Percentiles rank a stretch among this genome's conserved stretches.
phyloP scores from a whole-genome alignment of 345 rosid genomes.

The Raphanus raphanistrum region DNA sequence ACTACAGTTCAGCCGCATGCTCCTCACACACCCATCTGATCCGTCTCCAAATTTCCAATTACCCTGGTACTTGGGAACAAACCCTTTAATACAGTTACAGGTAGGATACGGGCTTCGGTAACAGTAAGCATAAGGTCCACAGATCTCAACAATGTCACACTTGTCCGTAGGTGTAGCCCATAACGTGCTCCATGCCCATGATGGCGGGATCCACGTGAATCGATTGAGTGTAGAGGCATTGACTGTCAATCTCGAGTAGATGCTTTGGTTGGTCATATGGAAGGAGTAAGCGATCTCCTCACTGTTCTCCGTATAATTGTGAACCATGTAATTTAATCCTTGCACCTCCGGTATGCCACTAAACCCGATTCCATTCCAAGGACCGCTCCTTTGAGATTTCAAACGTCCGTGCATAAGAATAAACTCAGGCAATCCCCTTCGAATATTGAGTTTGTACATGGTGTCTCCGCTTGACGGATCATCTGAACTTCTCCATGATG shows the following conservation, averaged over 20 bases:
- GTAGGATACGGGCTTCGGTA: neutral
- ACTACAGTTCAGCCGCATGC: neutral
- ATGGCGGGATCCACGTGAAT: neutral
- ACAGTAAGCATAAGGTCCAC: neutral
- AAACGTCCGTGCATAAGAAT: too few species aligned
- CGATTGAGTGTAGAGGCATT: neutral
- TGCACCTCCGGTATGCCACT: neutral
- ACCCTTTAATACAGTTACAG: neutral
- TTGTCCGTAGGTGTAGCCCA: too few species aligned
- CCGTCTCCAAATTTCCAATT: neutral
- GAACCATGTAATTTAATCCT: neutral
- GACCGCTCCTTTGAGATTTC: neutral
- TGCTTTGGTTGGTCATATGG: neutral
- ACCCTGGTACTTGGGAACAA: neutral
- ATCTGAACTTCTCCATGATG: neutral
- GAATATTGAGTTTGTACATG: neutral
- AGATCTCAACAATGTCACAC: too few species aligned
- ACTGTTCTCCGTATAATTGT: neutral
- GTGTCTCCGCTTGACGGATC: neutral
- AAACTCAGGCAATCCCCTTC: neutral
- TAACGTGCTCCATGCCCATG: neutral
- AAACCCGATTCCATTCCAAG: neutral
- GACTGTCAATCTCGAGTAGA: neutral
- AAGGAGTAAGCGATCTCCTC: neutral
- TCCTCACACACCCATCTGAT: neutral